Percentiles rank a stretch among this genome's conserved stretches.
Conservation (phyloP, 352 stramenopile species). For the Peronosclerospora sorghi region DNA sequence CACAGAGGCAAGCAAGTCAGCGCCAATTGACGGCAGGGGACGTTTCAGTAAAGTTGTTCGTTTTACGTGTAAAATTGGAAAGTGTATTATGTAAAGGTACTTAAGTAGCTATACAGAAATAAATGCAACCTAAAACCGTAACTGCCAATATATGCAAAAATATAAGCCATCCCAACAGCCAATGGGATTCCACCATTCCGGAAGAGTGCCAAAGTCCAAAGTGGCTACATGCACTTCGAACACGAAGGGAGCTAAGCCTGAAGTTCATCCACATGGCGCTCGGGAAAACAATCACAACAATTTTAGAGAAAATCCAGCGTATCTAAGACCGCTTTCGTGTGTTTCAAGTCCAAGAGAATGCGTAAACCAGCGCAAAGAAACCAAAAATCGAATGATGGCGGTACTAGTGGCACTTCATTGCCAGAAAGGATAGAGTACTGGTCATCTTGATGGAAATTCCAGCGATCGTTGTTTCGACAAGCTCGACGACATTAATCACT, state of each 20-base stretch:
- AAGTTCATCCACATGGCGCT: slow-evolving; percentile 80
- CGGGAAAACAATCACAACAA: slow-evolving; percentile 83
- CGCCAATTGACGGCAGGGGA: too few species aligned
- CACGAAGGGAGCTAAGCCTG: slow-evolving; percentile 66
- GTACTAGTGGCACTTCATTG: slow-evolving; percentile 75
- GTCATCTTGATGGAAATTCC: slow-evolving; percentile 86
- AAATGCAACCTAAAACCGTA: too few species aligned
- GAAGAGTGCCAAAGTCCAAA: too few species aligned
- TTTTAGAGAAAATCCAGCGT: slow-evolving; percentile 86
- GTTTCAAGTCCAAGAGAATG: slow-evolving; percentile 73
- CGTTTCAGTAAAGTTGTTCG: too few species aligned
- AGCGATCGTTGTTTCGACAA: slow-evolving; percentile 84
- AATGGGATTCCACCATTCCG: too few species aligned
- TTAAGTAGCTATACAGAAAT: too few species aligned
- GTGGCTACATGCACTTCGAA: too few species aligned
- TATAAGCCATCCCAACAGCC: too few species aligned
- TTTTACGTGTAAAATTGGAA: too few species aligned
- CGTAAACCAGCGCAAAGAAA: slow-evolving; percentile 73
- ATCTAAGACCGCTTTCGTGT: slow-evolving; percentile 83
- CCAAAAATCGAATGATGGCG: slow-evolving; percentile 81
- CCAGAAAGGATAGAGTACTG: slow-evolving; percentile 82
- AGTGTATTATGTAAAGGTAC: too few species aligned
- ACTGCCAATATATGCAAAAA: too few species aligned
- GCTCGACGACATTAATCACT: slow-evolving; percentile 76
- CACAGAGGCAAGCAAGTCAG: too few species aligned